phyloP scores from a whole-genome alignment of 208 protist species.

The Acanthamoeba polyphaga region DNA sequence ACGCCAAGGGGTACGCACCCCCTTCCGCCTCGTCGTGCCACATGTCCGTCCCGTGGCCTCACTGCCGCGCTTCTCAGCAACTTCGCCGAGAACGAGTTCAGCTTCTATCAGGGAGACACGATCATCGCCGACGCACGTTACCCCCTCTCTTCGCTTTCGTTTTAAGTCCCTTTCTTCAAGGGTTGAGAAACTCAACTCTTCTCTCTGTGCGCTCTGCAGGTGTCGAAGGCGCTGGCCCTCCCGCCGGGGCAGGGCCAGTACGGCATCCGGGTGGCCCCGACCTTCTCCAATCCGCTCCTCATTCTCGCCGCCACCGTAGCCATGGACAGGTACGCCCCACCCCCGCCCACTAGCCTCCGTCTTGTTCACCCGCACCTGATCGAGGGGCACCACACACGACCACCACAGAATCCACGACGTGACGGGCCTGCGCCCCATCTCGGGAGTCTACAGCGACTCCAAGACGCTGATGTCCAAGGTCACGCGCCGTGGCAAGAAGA shows the following conservation, averaged over 20 bases:
- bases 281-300: neutral
- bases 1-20: neutral
- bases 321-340: neutral
- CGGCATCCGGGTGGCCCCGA: neutral
- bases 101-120: neutral
- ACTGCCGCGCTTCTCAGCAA: too few species aligned
- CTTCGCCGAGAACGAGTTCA: neutral
- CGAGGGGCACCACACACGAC: neutral
- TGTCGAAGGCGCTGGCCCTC: neutral
- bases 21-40: too few species aligned
- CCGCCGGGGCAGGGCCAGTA: neutral
- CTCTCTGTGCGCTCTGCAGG: neutral
- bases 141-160: neutral
- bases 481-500: neutral
- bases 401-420: neutral
- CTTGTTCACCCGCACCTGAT: too few species aligned
- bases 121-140: neutral
- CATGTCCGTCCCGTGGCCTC: too few species aligned
- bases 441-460: neutral
- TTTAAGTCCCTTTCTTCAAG: neutral
- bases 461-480: neutral
- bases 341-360: neutral
- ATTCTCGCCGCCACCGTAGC: neutral
- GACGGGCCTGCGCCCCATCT: neutral
- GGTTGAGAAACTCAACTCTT: neutral